Conservation (phyloP, 352 stramenopile species). For the Pythium chondricola region DNA sequence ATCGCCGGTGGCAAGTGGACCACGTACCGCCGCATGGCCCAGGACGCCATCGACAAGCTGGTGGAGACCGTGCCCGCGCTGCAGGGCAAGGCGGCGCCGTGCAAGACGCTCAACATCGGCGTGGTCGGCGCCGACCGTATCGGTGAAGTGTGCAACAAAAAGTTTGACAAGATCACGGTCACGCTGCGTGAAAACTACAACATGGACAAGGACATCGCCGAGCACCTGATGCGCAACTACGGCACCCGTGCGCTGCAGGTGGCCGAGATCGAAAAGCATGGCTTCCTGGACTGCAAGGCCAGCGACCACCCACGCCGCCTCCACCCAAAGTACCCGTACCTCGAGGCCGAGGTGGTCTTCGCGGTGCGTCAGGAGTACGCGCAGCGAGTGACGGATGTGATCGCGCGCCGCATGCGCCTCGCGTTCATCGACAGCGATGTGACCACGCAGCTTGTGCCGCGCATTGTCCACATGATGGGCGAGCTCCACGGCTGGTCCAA, state of each 20-base stretch:
- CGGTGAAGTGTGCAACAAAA: conserved; percentile 93
- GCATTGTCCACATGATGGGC: conserved; percentile 92
- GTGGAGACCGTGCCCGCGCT: conserved; percentile 76
- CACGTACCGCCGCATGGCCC: conserved; percentile 94
- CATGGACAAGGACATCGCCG: conserved; percentile 91
- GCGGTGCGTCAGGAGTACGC: conserved; percentile 93
- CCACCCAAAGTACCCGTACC: conserved; percentile 92
- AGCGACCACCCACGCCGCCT: conserved; percentile 86
- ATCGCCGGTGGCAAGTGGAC: conserved; percentile 97
- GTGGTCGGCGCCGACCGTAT: conserved; percentile 88
- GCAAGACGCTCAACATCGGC: conserved; percentile 76
- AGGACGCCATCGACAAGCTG: conserved; percentile 92
- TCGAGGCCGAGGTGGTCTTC: conserved; percentile 93
- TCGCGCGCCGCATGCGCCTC: conserved; percentile 90
- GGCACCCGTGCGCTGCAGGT: conserved; percentile 94
- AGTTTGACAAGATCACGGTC: conserved; percentile 94
- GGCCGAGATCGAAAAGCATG: conserved; percentile 85
- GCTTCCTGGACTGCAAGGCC: conserved; percentile 78
- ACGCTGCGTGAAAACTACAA: conserved; percentile 92
- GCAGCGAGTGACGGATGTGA: conserved; percentile 89
- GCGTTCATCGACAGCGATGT: conserved; percentile 91
- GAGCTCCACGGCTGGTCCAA: conserved; percentile 85
- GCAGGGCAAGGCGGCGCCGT: conserved; percentile 57
- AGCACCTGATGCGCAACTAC: conserved; percentile 96
- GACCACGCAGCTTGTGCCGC: conserved; percentile 64